Evolutionary conservation across 2,329 filamentous ascomycete species (phyloP).

Genomic region (Juglanconis oblonga): DNA sequence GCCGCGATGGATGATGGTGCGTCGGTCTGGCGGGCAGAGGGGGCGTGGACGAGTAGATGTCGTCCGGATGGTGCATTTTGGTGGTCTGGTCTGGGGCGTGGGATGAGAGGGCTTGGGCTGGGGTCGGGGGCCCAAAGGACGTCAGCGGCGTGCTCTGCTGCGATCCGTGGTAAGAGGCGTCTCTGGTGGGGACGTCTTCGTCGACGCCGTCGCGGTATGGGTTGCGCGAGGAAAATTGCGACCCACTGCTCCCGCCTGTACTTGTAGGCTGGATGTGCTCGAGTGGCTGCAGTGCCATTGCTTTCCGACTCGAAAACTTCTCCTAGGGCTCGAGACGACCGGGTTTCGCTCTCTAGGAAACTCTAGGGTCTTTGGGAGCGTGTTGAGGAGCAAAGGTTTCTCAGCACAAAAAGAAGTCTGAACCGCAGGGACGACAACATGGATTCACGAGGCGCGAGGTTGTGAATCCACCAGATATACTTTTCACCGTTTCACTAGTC

Average conservation of each 20-base stretch:
- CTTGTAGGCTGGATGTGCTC: background rate
- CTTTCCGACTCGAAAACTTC: background rate
- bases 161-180: background rate
- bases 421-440: background rate
- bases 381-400: too few relatives aligned
- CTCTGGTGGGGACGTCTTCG: background rate
- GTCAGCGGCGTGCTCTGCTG: background rate
- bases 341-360: background rate
- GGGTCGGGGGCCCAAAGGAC: background rate
- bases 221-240: background rate
- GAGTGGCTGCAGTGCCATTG: background rate
- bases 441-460: background rate
- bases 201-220: background rate
- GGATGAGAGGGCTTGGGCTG: background rate
- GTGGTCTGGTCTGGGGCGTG: background rate
- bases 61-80: background rate
- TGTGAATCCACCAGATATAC: background rate
- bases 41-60: background rate
- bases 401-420: too few relatives aligned
- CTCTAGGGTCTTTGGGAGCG: too few relatives aligned
- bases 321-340: background rate
- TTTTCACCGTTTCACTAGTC: background rate
- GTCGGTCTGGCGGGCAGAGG: background rate
- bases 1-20: background rate
- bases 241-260: background rate